These are phyloP conservation scores for Nelumbo lutea DNA, from an alignment of 164 flowering plant species.

Conservation along the genomic window DNA sequence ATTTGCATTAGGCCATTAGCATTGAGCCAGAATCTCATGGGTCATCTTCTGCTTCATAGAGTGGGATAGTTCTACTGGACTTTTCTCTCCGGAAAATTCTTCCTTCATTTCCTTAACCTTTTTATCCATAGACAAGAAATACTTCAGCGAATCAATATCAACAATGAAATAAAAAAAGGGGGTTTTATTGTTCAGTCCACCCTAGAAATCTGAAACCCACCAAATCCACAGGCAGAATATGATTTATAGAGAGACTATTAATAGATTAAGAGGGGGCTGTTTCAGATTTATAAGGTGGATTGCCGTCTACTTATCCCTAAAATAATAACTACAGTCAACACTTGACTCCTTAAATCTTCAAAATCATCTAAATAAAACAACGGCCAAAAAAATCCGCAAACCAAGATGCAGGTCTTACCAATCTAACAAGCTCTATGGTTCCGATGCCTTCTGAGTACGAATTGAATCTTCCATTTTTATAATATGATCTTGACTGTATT, in stretches of 20 bases:
- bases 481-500: slow-evolving; percentile 74
- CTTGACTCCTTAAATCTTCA: slow-evolving; percentile 3
- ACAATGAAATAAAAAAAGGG: not conserved
- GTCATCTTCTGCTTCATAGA: slow-evolving; percentile 52
- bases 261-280: no score
- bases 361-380: not conserved
- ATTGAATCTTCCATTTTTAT: slow-evolving; percentile 82
- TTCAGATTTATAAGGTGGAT: no score
- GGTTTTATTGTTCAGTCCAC: no score
- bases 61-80: slow-evolving; percentile 32
- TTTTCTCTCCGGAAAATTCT: slow-evolving; percentile 30
- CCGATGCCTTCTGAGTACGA: slow-evolving; percentile 52
- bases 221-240: no score
- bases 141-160: slow-evolving; percentile 1
- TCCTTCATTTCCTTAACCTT: slow-evolving; percentile 52
- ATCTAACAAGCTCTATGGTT: slow-evolving; percentile 64
- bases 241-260: no score
- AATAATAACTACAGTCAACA: no score
- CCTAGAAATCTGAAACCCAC: no score
- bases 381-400: not conserved
- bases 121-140: slow-evolving; percentile 6
- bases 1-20: slow-evolving; percentile 25
- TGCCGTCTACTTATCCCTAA: no score
- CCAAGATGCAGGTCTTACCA: slow-evolving; percentile 42
- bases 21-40: slow-evolving; percentile 56